Conservation (phyloP, 73 alveolate species). For the Stentor roeselii region DNA sequence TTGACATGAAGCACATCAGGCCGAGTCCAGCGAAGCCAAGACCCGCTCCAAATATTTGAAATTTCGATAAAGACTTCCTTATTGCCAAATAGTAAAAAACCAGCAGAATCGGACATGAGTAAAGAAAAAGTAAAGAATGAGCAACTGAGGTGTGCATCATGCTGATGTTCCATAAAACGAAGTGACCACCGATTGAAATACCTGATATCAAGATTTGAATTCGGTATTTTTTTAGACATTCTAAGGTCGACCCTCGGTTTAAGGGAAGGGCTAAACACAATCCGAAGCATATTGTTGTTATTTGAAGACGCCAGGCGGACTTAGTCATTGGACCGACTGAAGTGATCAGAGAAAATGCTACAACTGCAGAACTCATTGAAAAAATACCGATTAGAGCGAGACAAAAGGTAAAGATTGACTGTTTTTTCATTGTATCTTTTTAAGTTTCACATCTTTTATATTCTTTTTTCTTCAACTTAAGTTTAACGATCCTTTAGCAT, state of each 20-base stretch:
- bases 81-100: background rate
- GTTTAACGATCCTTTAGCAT: too few relatives aligned
- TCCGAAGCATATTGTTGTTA: background rate
- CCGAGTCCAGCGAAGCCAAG: background rate
- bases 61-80: background rate
- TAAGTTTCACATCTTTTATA: too few relatives aligned
- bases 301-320: background rate
- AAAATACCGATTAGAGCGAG: background rate
- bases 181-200: background rate
- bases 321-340: constrained; percentile 13
- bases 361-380: constrained; percentile 16
- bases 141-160: constrained; percentile 1
- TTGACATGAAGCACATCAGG: background rate
- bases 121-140: constrained; percentile 1
- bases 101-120: background rate
- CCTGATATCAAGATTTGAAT: background rate
- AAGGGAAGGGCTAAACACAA: background rate
- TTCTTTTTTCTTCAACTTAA: background rate
- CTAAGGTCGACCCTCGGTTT: background rate
- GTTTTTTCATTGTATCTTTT: background rate
- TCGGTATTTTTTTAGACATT: background rate
- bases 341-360: constrained; percentile 2
- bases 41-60: background rate
- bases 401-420: background rate
- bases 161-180: background rate